These are phyloP conservation scores for Solanum dulcamara DNA, from an alignment of 257 asterid species.

Conservation along the genomic window DNA sequence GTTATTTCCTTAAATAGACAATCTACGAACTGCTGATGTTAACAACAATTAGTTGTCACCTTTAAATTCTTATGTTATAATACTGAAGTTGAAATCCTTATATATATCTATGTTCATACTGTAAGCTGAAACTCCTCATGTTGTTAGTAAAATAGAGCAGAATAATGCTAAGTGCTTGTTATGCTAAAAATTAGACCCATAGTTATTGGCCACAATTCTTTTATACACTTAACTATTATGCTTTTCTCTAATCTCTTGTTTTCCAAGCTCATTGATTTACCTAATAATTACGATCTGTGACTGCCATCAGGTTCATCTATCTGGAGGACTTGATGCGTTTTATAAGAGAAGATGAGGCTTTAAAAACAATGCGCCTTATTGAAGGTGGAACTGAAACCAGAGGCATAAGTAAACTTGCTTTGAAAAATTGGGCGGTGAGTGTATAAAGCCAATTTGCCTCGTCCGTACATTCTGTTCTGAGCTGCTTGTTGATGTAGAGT, in stretches of 20 bases:
- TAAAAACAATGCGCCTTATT: constrained; percentile 46
- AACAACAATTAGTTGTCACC: not conserved
- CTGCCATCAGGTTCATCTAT: constrained; percentile 35
- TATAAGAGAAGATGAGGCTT: constrained; percentile 73
- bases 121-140: not conserved
- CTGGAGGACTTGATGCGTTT: constrained; percentile 67
- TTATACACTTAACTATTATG: not conserved
- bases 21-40: not conserved
- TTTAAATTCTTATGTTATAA: not conserved
- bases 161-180: not conserved
- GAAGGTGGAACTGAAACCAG: constrained; percentile 59
- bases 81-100: not conserved
- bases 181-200: not conserved
- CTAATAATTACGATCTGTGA: not conserved
- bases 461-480: no score
- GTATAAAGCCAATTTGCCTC: no score
- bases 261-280: not conserved
- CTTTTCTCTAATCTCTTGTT: not conserved
- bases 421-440: constrained; percentile 89
- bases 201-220: not conserved
- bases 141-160: not conserved
- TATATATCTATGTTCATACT: not conserved
- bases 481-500: no score
- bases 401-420: constrained; percentile 68
- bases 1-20: not conserved